A percentile compares a stretch with the other conserved stretches of the same genome.
Evolutionary conservation across 331 rosid genomes (phyloP).

Genomic region (Quercus tomentella): DNA sequence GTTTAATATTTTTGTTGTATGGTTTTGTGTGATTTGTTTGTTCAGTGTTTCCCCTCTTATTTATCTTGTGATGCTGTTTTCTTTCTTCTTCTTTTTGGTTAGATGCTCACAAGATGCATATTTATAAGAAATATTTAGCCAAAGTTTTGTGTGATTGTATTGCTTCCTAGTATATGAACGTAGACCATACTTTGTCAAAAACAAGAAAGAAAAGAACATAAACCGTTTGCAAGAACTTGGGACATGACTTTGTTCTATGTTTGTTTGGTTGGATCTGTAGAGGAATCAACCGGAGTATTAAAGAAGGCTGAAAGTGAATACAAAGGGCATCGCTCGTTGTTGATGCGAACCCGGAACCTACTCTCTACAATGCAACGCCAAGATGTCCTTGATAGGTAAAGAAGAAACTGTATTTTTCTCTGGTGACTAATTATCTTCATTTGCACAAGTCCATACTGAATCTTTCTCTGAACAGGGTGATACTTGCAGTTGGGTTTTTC

Average conservation of each 20-base stretch:
- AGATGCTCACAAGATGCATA: neutral
- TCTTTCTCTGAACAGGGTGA: constrained; percentile 51
- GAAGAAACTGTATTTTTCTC: neutral
- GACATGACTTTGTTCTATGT: neutral
- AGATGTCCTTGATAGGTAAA: constrained; percentile 84
- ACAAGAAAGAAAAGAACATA: neutral
- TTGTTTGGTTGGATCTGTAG: constrained; percentile 35
- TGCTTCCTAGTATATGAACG: neutral
- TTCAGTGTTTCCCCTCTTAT: neutral
- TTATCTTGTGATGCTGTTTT: neutral
- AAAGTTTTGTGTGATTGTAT: neutral
- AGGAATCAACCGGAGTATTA: constrained; percentile 78
- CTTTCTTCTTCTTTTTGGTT: neutral
- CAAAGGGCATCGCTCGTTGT: constrained; percentile 81
- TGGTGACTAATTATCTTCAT: neutral
- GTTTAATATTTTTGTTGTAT: neutral
- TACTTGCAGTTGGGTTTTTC: constrained; percentile 59
- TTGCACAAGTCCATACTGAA: constrained; percentile 13
- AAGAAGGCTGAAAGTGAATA: constrained; percentile 87
- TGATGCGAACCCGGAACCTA: constrained; percentile 73
- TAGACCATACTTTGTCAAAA: neutral
- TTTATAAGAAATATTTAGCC: neutral
- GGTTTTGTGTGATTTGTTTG: neutral
- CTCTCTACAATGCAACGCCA: constrained; percentile 95
- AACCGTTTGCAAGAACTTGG: neutral